Evolutionary conservation across 129 eudicot species (phyloP), one percentile per base, ranked within the genome.

Genomic region (Helichrysum umbraculigerum): DNA sequence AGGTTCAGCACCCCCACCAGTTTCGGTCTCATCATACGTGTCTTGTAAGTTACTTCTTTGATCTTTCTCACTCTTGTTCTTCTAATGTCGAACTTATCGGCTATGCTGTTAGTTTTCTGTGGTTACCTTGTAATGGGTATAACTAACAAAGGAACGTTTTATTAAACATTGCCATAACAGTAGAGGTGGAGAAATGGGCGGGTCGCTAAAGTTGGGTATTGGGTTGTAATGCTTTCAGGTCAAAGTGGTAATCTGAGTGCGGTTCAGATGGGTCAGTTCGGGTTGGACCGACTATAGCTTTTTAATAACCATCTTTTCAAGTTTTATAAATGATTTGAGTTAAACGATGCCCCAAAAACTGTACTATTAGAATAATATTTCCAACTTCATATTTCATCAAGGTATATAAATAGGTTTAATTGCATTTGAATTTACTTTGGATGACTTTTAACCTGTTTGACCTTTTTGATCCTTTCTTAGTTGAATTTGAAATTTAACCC

Each of bases 21-120:
- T 71, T 75, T 83, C 85, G 22, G 61, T 74, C 47, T 76, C 83
- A 22, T 69, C 82, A 57, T 51, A 75, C 16, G 35, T 71, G 35
- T 86, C 88, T 69, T 83, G 97, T 91, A 86, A 91, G 97, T 86
- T 77, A 17, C 65, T 75, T 16, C 71, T 41, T 42, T 30, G 30
- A 21, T 72, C 20, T 73, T 61, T 57, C 60, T 57, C 20, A 5
- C 68, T 10, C 57, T 15, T 1, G 2, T 73, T 70, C 54, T 68
- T 37, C 19, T 56, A 21, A 11, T 61, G 61, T 16, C 15, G 21
- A 61, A 61, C 59, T 25, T 16, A 74, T 50, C 28, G 1, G 28
- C 28, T 61, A 28, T 25, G 58, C 42, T 56, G 68, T 37, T 73
- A 71, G 4, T 11, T 47, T 47, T 47, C 54, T 47, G n/a, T 47